Base-by-base conservation (phyloP, 768 basidiomycete genomes). In the Boletus sp. region DNA sequence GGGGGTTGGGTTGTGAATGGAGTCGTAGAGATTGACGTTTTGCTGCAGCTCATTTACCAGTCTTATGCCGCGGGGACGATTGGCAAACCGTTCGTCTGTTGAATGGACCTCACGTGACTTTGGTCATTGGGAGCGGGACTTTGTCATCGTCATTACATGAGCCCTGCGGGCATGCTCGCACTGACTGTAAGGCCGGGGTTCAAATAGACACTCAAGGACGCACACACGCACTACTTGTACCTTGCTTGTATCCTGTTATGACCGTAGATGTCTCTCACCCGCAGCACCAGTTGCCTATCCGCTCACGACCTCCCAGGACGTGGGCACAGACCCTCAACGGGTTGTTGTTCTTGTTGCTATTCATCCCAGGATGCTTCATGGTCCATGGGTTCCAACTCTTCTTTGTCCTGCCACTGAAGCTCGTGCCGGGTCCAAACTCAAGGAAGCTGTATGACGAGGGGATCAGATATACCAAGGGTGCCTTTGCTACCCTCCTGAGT, bases 391-490 rank as follows among this genome's bases (percentile, higher is more conserved):
- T 83, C 35, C 94, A 96, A 70, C 79, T 95, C 68, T 60, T 85
- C 27, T 73, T 87, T 59, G 73, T 91, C 35, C 74, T 92, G 15
- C 84, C 90, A 2, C 70, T 94, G 45, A 76, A 81, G 47, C 64
- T 85, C 21, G 68, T 90, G 3, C 86, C 89, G n/a, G 80, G 83
- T 48, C 66, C 74, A 27, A 78, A 73, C 69, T 75, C 86, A 7
- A 74, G 72, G 54, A 72, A 70, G 21, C 64, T 85, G 47, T 93
- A 91, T 66, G 79, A 85, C 47, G 74, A 81, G 49, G 88, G 86
- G 1, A 83, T 93, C 47, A 78, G 85, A 37, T 86, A 86, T 62
- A 91, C 89, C 53, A 93, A 95, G 72, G 90, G 88, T 27, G 79
- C 87, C 15, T 93, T 92, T 70, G 91, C 84, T 19, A 76, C 77